Base-by-base conservation (phyloP, 2,329 filamentous ascomycete genomes). In the Colletotrichum liaoningense region DNA sequence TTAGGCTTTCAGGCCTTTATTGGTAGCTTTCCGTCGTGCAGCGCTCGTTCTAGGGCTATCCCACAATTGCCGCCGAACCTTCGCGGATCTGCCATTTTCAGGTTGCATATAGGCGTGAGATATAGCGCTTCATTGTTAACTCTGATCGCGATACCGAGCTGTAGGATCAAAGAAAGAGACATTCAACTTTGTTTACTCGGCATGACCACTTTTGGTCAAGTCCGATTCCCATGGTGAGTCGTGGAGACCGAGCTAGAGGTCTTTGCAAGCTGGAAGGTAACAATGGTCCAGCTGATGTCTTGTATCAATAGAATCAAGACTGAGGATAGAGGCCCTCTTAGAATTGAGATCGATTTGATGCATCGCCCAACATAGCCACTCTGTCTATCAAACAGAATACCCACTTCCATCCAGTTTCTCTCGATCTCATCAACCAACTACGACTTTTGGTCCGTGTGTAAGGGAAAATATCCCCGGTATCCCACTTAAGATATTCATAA, bases 161-260 rank as follows among this genome's bases (percentile, higher is more conserved):
- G 11, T 14, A 38, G 19, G 46, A 52, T 42, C 35, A 26, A 46
- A 63, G 16, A 52, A 6, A 54, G 38, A 30, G 19, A 6, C 19
- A 58, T 19, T 5, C 14, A 35, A 3, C 28, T 30, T n/a, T 58
- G 19, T 49, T 49, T 58, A n/a, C 55, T 58, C 63, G 63, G 63
- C 1, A n/a, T 19, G 22, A 5, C 3, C 52, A 33, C 5, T 56
- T 69, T 30, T 56, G 33, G 49, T 12, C 33, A 14, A 38, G 12
- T n/a, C 67, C 67, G 67, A 49, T 63, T 69, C n/a, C 49, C 30
- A 33, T 28, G 52, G 67, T 28, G 26, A 63, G 26, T 14, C 33
- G 11, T 35, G 4, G 11, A 38, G 1, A 38, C 35, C 11, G 11
- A 12, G 4, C 11, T 38, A 38, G 35, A 12, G 14, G 35, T 38